A percentile compares a stretch with the other conserved stretches of the same genome.
Evolutionary conservation across 169 alveolate species (phyloP).

Genomic region (Plasmodium adleri): DNA sequence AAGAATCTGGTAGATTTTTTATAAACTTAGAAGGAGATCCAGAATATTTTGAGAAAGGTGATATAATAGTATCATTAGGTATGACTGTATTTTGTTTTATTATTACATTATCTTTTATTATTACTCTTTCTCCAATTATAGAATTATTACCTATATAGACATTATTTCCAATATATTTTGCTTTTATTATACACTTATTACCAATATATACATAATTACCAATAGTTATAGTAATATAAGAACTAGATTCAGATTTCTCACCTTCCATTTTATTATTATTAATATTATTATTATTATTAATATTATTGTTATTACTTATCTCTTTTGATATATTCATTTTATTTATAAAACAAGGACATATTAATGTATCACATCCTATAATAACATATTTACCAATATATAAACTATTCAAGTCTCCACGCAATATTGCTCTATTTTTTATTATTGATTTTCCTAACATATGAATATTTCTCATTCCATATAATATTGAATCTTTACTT

Average conservation of each 20-base stretch:
- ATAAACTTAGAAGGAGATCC: constrained; percentile 89
- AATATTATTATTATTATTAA: too few relatives aligned
- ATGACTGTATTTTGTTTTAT: constrained; percentile 87
- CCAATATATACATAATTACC: constrained; percentile 90
- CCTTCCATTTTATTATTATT: constrained; percentile 47
- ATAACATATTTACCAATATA: constrained; percentile 85
- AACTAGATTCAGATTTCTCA: background rate
- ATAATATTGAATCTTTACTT: constrained; percentile 49
- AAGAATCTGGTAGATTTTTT: constrained; percentile 86
- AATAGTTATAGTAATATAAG: constrained; percentile 81
- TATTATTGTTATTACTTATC: background rate
- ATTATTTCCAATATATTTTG: constrained; percentile 86
- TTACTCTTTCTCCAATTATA: constrained; percentile 86
- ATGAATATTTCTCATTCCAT: constrained; percentile 86
- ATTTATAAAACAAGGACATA: constrained; percentile 86
- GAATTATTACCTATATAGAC: constrained; percentile 91
- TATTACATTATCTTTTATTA: constrained; percentile 85
- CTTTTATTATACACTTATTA: constrained; percentile 85
- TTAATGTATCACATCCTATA: constrained; percentile 83
- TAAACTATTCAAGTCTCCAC: constrained; percentile 88
- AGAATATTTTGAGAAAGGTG: constrained; percentile 88
- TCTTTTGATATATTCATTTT: background rate
- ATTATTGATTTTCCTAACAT: constrained; percentile 87
- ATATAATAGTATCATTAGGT: constrained; percentile 88
- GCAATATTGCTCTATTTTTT: constrained; percentile 81